Base-by-base conservation (phyloP, 2,329 filamentous ascomycete genomes). In the Cadophora gregata region DNA sequence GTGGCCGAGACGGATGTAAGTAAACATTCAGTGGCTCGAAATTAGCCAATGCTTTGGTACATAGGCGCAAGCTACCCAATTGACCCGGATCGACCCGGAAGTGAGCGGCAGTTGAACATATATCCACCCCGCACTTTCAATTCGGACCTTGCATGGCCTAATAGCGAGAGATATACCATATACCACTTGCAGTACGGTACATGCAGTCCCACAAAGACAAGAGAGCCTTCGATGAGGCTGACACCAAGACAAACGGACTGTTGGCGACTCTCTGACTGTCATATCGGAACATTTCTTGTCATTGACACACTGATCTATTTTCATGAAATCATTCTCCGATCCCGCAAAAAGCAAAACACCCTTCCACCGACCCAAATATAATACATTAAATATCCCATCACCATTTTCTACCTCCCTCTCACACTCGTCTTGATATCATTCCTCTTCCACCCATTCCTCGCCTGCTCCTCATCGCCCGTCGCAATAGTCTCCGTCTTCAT, bases 361-460 rank as follows among this genome's bases (percentile, higher is more conserved):
- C 42, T 21, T 4, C 42, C 42, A 45, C 6, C 27, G 19, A 36
- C 19, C 51, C 29, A 58, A 58, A 58, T 58, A 58, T 36, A 9
- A 21, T 42, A 36, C 53, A 58, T 38, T 38, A 38, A 12, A 12
- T 3, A 4, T 24, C 38, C 24, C 8, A 14, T 14, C 42, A 21
- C 14, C 56, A 59, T 47, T 16, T 45, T 21, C 1, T 47, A 42
- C 4, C 47, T 25, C 27, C 56, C 56, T 10, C 24, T 59, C 36
- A 59, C 56, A 12, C 36, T 59, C 24, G 56, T 59, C 38, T 59
- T 45, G 24, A 59, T 47, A 45, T 59, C 56, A 31, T 59, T 59
- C 24, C 12, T 59, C 56, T 59, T 45, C 56, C 56, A 59, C 7
- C 36, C 42, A 29, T 59, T 31, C 38, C 56, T 59, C 56, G 24